Percentiles rank a stretch among this genome's conserved stretches.
Evolutionary conservation across 2,329 filamentous ascomycete genomes (phyloP).

Genomic region (Aspergillus udagawae): DNA sequence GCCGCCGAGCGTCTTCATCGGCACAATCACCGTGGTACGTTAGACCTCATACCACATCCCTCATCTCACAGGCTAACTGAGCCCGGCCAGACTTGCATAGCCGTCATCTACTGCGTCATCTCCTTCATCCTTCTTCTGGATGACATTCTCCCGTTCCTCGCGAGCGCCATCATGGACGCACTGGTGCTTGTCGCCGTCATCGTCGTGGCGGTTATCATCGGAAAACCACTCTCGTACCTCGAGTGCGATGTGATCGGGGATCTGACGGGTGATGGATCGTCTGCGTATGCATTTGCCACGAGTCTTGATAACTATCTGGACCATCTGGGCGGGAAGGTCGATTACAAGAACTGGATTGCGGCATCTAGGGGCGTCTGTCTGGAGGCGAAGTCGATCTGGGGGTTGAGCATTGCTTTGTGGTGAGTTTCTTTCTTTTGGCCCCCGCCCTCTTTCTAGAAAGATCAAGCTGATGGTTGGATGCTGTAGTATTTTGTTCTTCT

Average conservation of each 20-base stretch:
- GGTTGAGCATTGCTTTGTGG: constrained; percentile 73
- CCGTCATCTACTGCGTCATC: constrained; percentile 73
- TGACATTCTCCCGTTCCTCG: constrained; percentile 68
- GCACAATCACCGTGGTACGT: constrained; percentile 74
- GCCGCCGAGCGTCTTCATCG: constrained; percentile 70
- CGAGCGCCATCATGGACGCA: constrained; percentile 62
- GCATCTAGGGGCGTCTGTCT: constrained; percentile 65
- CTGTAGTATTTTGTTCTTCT: constrained; percentile 60
- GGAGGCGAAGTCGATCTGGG: constrained; percentile 85
- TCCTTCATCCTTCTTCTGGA: constrained; percentile 82
- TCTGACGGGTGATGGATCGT: constrained; percentile 43
- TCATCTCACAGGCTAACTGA: constrained; percentile 10
- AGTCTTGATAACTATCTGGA: constrained; percentile 51
- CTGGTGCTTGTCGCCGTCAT: constrained; percentile 72
- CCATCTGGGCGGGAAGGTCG: constrained; percentile 47
- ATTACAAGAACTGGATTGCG: constrained; percentile 55
- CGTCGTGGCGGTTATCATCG: constrained; percentile 71
- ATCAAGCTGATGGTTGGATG: background rate
- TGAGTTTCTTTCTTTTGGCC: constrained; percentile 34
- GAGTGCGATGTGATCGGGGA: constrained; percentile 60
- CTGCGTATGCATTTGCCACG: constrained; percentile 52
- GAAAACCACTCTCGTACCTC: constrained; percentile 74
- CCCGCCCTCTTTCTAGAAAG: background rate
- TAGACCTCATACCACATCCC: background rate
- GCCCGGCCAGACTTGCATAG: constrained; percentile 63